A percentile compares a stretch with the other conserved stretches of the same genome.
These are phyloP conservation scores for Paecilomyces fulvus DNA, from an alignment of 2,329 filamentous ascomycete species.

Conservation along the genomic window DNA sequence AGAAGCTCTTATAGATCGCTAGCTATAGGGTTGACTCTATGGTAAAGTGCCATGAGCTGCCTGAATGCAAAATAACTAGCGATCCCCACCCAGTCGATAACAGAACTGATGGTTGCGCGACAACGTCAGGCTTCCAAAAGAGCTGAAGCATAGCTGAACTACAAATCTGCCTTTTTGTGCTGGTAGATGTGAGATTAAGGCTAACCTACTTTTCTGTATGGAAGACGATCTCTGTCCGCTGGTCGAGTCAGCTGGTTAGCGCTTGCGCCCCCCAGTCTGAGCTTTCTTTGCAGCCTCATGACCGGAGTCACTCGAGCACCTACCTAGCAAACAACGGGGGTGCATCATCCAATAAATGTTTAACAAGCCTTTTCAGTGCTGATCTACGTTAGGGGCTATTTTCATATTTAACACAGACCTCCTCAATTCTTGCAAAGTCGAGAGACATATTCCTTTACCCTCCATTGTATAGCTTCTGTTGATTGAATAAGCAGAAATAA, in stretches of 20 bases:
- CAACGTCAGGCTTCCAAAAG: neutral
- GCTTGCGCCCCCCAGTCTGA: neutral
- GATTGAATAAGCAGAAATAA: neutral
- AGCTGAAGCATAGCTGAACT: neutral
- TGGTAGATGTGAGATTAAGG: neutral
- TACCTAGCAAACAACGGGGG: neutral
- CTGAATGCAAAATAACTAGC: neutral
- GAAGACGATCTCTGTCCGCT: neutral
- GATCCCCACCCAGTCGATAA: neutral
- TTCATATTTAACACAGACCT: neutral
- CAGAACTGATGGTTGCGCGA: neutral
- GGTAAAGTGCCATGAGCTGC: neutral
- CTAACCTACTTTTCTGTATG: neutral
- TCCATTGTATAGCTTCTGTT: neutral
- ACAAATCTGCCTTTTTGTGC: neutral
- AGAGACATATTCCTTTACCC: neutral
- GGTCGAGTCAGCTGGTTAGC: neutral
- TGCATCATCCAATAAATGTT: neutral
- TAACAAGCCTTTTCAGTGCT: neutral
- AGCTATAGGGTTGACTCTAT: neutral
- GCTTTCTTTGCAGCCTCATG: neutral
- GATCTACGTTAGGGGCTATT: neutral
- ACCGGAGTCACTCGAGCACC: neutral
- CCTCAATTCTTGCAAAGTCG: neutral
- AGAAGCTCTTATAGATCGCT: neutral